These are phyloP conservation scores for Pseudogymnoascus sp. DNA, from an alignment of 2,329 filamentous ascomycete genomes.

Conservation along the genomic window DNA sequence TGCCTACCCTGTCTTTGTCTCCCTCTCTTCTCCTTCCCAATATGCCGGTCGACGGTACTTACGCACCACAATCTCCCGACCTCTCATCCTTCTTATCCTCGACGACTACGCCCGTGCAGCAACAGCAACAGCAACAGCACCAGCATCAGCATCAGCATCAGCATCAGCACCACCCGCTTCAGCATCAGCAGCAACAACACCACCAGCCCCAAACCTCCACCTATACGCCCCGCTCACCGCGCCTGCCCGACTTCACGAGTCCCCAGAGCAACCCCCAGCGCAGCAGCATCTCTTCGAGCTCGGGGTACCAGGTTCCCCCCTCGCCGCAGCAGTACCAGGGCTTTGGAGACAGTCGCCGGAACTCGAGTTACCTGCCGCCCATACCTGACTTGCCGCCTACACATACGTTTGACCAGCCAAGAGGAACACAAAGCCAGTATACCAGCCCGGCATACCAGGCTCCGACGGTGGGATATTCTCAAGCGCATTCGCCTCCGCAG, in stretches of 20 bases:
- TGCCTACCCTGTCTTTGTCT: neutral
- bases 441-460: neutral
- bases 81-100: slow-evolving; percentile 25
- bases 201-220: slow-evolving; percentile 12
- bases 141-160: neutral
- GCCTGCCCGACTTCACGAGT: slow-evolving; percentile 16
- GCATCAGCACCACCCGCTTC: slow-evolving; percentile 1
- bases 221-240: slow-evolving; percentile 24
- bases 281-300: neutral
- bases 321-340: neutral
- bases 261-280: slow-evolving; percentile 9
- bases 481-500: neutral
- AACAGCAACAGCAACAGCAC: slow-evolving; percentile 7
- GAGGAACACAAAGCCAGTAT: neutral
- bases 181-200: neutral
- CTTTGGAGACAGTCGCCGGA: neutral
- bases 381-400: slow-evolving; percentile 23
- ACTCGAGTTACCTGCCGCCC: slow-evolving; percentile 22
- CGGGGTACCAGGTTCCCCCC: slow-evolving; percentile 3
- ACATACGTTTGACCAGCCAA: slow-evolving; percentile 13
- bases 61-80: slow-evolving; percentile 29
- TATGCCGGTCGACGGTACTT: slow-evolving; percentile 21
- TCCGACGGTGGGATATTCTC: neutral
- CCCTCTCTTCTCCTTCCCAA: neutral
- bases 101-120: slow-evolving; percentile 20